A percentile compares a stretch with the other conserved stretches of the same genome.
These are phyloP conservation scores for Colletotrichum sp. DNA, from an alignment of 2,329 filamentous ascomycete species.

Conservation along the genomic window DNA sequence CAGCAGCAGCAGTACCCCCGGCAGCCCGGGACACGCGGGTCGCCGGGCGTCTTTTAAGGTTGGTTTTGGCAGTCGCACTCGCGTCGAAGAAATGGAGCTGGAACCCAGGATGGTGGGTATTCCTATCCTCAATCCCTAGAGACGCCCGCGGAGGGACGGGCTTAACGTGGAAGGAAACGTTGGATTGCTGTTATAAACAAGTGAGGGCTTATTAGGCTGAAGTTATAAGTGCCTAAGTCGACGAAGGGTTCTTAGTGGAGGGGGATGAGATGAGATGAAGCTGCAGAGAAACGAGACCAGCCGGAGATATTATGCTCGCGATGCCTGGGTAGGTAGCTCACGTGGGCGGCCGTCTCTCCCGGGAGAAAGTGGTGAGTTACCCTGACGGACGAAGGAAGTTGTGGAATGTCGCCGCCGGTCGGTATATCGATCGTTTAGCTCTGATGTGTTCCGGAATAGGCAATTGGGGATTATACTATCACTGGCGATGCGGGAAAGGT, in stretches of 20 bases:
- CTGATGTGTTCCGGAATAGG: background rate
- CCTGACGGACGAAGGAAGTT: background rate
- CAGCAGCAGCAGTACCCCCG: conserved; percentile 5
- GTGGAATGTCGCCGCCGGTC: background rate
- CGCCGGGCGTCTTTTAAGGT: background rate
- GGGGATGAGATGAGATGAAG: background rate
- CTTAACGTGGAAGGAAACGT: background rate
- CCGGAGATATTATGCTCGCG: background rate
- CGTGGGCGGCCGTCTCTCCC: background rate
- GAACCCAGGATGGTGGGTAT: background rate
- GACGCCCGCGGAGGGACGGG: background rate
- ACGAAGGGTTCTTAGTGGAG: background rate
- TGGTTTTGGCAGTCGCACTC: background rate
- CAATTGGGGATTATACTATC: background rate
- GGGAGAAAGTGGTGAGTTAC: background rate
- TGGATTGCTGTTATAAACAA: background rate
- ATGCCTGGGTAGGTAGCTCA: background rate
- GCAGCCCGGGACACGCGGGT: background rate
- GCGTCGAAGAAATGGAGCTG: background rate
- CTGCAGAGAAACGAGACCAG: background rate
- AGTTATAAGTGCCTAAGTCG: background rate
- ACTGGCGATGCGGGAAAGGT: background rate
- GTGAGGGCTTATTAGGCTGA: background rate
- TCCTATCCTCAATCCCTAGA: background rate
- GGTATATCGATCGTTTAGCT: background rate